Percentiles rank a stretch among this genome's conserved stretches.
Conservation (phyloP, 1,284 basidiomycete species). For the Uromyces viciae-fabae region DNA sequence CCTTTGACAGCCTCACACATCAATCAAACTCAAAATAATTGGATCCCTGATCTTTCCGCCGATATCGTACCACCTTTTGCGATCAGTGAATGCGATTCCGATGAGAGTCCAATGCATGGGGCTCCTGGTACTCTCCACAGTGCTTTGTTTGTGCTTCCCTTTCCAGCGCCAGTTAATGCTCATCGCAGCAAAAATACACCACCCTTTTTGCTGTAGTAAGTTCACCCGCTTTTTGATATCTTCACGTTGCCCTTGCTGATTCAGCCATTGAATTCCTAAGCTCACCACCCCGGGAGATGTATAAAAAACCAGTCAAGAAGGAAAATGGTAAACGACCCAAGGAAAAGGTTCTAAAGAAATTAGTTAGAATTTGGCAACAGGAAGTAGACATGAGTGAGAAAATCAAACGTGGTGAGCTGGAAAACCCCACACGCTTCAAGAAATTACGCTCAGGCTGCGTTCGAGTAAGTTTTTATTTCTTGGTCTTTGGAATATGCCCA, state of each 20-base stretch:
- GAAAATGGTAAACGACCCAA: constrained; percentile 35
- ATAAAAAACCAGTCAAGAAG: constrained; percentile 22
- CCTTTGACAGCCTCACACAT: too few species aligned
- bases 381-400: constrained; percentile 39
- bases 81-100: not conserved
- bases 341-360: constrained; percentile 34
- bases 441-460: constrained; percentile 18
- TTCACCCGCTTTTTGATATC: not conserved
- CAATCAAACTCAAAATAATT: not conserved
- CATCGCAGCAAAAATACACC: constrained; percentile 25
- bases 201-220: constrained; percentile 42
- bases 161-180: constrained; percentile 30
- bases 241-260: not conserved
- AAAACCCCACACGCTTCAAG: not conserved
- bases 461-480: constrained; percentile 5
- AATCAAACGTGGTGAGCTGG: constrained; percentile 31
- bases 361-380: constrained; percentile 26
- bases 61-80: constrained; percentile 7
- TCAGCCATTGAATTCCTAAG: not conserved
- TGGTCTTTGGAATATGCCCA: not conserved
- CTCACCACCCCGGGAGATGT: constrained; percentile 29
- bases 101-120: not conserved
- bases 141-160: constrained; percentile 28
- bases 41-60: not conserved
- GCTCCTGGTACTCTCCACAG: constrained; percentile 4